phyloP scores from a whole-genome alignment of 768 basidiomycete species.

The Naematelia encephala region DNA sequence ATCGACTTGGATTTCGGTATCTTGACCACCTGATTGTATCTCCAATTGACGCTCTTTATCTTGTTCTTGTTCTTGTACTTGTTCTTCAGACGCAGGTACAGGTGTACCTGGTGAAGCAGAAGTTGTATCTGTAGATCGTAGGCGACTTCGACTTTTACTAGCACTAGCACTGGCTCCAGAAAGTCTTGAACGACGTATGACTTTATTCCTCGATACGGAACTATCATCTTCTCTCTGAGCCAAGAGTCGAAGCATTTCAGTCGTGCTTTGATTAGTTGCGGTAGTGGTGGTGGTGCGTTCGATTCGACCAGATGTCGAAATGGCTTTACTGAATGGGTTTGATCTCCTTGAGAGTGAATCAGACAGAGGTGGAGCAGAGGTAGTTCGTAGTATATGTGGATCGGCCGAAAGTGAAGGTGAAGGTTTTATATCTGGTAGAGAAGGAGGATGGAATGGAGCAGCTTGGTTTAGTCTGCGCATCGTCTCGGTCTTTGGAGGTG shows the following conservation, averaged over 20 bases:
- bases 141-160: not conserved
- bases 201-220: constrained; percentile 6
- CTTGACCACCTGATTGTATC: not conserved
- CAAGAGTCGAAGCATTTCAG: constrained; percentile 31
- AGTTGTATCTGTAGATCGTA: not conserved
- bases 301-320: not conserved
- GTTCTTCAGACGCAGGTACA: not conserved
- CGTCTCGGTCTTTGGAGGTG: constrained; percentile 30
- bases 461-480: constrained; percentile 28
- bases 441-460: not conserved
- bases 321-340: constrained; percentile 1
- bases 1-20: too few relatives aligned
- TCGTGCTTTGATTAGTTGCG: constrained; percentile 24
- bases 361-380: constrained; percentile 8
- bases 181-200: constrained; percentile 11
- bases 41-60: not conserved
- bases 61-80: constrained; percentile 3
- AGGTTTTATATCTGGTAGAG: not conserved
- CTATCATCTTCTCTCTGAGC: constrained; percentile 18
- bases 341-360: not conserved
- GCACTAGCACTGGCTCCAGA: not conserved
- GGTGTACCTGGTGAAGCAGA: not conserved
- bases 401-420: too few relatives aligned
- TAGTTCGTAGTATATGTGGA: constrained; percentile 3
- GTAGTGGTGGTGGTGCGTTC: not conserved